Evolutionary conservation across 139 green algal genomes (phyloP).

Genomic region (Chlorella vulgaris): DNA sequence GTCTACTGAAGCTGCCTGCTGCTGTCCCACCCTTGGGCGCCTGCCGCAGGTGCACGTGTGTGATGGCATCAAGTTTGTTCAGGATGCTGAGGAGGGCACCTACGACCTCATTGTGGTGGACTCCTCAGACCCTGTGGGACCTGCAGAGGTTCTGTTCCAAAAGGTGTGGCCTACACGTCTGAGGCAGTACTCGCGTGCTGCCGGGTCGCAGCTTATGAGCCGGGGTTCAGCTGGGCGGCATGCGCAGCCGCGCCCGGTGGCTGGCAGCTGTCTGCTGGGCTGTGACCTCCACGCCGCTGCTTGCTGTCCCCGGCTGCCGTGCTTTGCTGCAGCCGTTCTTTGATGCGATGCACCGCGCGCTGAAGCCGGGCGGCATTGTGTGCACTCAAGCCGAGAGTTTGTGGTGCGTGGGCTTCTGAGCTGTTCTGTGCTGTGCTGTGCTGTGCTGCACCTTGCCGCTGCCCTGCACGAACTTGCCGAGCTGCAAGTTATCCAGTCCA

Average conservation of each 20-base stretch:
- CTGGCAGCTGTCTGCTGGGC: too few species aligned
- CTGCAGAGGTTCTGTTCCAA: conserved; percentile 93
- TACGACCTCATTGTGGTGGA: conserved; percentile 99
- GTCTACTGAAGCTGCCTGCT: too few species aligned
- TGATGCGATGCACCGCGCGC: conserved; percentile 87
- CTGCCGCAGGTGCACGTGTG: conserved; percentile 76
- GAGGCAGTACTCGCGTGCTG: too few species aligned
- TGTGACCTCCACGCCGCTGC: too few species aligned
- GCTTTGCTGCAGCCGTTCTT: conserved; percentile 87
- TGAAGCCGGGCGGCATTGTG: conserved; percentile 91
- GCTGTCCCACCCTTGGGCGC: background rate
- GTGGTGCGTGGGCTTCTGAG: conserved; percentile 54
- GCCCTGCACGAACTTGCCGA: too few species aligned
- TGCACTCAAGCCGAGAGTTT: conserved; percentile 94
- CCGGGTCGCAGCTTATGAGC: too few species aligned
- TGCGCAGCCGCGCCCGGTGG: too few species aligned
- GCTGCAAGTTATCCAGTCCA: too few species aligned
- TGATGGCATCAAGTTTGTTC: conserved; percentile 95
- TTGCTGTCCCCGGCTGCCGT: background rate
- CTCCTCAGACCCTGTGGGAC: conserved; percentile 95
- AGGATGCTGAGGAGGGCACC: conserved; percentile 66
- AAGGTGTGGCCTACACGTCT: conserved; percentile 67
- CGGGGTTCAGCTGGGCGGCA: too few species aligned
- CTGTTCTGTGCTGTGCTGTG: background rate
- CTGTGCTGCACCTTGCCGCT: too few species aligned